phyloP scores from a whole-genome alignment of 495 filamentous ascomycete species.

The Podospora pseudopauciseta region DNA sequence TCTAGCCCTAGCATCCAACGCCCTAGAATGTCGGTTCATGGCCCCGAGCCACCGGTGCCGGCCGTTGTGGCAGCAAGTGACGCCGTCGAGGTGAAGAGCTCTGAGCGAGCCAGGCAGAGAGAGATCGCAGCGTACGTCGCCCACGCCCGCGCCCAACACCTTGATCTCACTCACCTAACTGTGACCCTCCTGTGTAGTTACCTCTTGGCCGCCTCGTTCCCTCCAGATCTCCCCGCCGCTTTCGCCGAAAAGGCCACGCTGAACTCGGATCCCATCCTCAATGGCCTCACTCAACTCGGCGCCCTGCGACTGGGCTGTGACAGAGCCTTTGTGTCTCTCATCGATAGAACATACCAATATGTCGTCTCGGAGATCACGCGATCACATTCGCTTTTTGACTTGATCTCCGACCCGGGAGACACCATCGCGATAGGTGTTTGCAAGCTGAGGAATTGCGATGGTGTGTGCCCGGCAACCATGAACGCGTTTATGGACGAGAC shows the following conservation, averaged over 20 bases:
- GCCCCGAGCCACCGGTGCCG: neutral
- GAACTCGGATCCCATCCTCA: constrained; percentile 39
- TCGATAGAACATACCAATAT: constrained; percentile 35
- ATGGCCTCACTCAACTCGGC: constrained; percentile 44
- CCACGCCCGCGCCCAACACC: neutral
- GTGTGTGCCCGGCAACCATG: constrained; percentile 38
- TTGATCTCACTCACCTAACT: neutral
- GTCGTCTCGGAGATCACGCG: constrained; percentile 40
- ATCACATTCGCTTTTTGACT: constrained; percentile 21
- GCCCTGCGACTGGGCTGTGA: constrained; percentile 37
- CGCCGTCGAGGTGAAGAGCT: neutral
- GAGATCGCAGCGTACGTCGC: constrained; percentile 3
- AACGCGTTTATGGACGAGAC: constrained; percentile 36
- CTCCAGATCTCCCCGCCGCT: constrained; percentile 9
- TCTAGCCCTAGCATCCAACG: neutral
- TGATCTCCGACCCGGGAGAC: constrained; percentile 19
- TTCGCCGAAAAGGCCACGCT: constrained; percentile 11
- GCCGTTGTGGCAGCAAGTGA: neutral
- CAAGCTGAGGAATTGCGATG: constrained; percentile 27
- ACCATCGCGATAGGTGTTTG: constrained; percentile 28
- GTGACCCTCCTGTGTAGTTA: constrained; percentile 8
- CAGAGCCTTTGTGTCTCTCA: constrained; percentile 41
- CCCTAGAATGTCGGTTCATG: neutral
- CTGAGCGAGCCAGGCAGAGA: neutral
- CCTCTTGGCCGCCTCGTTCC: constrained; percentile 28